Conservation (phyloP, 2,329 filamentous ascomycete species). For the Cylindrodendrum hubeiense region DNA sequence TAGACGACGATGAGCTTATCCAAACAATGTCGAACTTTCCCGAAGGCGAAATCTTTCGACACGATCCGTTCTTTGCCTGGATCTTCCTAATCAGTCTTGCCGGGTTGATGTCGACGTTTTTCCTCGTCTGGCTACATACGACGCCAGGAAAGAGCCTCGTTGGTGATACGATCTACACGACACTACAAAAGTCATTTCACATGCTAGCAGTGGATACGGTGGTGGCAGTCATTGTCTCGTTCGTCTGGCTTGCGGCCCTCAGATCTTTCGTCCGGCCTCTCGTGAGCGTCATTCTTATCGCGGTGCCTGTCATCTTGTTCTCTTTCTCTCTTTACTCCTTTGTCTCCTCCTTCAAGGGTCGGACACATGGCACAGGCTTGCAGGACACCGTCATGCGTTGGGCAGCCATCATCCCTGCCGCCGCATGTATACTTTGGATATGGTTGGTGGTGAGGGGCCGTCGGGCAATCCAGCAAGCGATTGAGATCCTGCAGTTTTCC, state of each 20-base stretch:
- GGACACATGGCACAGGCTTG: slow-evolving; percentile 78
- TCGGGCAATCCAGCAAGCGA: slow-evolving; percentile 82
- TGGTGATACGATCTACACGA: slow-evolving; percentile 95
- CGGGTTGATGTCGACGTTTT: slow-evolving; percentile 87
- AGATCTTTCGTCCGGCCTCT: slow-evolving; percentile 90
- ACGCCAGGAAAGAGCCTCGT: slow-evolving; percentile 78
- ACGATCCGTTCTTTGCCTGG: slow-evolving; percentile 93
- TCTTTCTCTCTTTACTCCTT: slow-evolving; percentile 94
- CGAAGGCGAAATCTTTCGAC: slow-evolving; percentile 78
- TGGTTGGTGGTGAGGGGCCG: slow-evolving; percentile 87
- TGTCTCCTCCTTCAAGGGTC: slow-evolving; percentile 86
- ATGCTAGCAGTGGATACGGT: slow-evolving; percentile 92
- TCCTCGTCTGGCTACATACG: slow-evolving; percentile 92
- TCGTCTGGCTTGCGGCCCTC: slow-evolving; percentile 90
- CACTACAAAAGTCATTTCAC: slow-evolving; percentile 86
- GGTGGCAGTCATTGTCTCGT: slow-evolving; percentile 87
- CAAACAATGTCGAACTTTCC: slow-evolving; percentile 64
- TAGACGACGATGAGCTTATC: slow-evolving; percentile 49
- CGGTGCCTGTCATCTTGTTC: slow-evolving; percentile 87
- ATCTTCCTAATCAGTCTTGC: slow-evolving; percentile 88
- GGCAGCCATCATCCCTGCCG: slow-evolving; percentile 81
- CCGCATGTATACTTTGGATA: slow-evolving; percentile 82
- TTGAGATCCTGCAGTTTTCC: slow-evolving; percentile 92
- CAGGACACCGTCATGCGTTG: slow-evolving; percentile 93
- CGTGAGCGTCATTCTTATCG: slow-evolving; percentile 83